These are phyloP conservation scores for Stephania japonica DNA, from an alignment of 164 flowering plant genomes.

Conservation along the genomic window DNA sequence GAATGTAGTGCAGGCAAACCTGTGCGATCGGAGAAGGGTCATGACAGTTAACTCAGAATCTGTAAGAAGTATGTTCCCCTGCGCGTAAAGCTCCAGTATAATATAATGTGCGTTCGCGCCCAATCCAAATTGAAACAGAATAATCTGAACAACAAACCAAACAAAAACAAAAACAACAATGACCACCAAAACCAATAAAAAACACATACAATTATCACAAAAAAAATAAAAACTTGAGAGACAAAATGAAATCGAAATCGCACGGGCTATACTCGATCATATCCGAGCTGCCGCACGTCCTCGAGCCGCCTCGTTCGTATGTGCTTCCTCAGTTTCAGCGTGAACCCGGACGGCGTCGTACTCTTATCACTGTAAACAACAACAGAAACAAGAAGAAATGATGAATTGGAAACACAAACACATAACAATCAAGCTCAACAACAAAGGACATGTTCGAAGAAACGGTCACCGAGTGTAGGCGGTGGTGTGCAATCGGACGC, in stretches of 20 bases:
- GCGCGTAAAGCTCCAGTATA: constrained; percentile 91
- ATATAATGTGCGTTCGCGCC: constrained; percentile 83
- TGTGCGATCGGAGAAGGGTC: constrained; percentile 96
- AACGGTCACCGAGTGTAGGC: constrained; percentile 59
- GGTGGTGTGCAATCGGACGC: constrained; percentile 86
- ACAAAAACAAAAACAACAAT: neutral
- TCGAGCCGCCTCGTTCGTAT: constrained; percentile 93
- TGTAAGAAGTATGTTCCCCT: constrained; percentile 84
- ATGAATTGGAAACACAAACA: neutral
- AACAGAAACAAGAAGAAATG: neutral
- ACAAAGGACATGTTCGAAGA: no score
- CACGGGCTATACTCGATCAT: constrained; percentile 65
- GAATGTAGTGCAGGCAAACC: constrained; percentile 33
- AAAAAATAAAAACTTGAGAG: neutral
- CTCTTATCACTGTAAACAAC: constrained; percentile 68
- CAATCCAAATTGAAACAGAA: constrained; percentile 88
- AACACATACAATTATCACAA: neutral
- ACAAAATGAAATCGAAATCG: neutral
- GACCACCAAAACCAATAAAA: neutral
- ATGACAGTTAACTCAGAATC: constrained; percentile 76
- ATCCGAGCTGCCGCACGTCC: constrained; percentile 97
- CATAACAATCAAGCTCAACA: neutral
- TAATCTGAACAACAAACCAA: constrained; percentile 41
- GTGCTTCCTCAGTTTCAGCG: constrained; percentile 88
- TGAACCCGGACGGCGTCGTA: constrained; percentile 92